Conservation (phyloP, 164 flowering plant genomes). For the Sedum album region DNA sequence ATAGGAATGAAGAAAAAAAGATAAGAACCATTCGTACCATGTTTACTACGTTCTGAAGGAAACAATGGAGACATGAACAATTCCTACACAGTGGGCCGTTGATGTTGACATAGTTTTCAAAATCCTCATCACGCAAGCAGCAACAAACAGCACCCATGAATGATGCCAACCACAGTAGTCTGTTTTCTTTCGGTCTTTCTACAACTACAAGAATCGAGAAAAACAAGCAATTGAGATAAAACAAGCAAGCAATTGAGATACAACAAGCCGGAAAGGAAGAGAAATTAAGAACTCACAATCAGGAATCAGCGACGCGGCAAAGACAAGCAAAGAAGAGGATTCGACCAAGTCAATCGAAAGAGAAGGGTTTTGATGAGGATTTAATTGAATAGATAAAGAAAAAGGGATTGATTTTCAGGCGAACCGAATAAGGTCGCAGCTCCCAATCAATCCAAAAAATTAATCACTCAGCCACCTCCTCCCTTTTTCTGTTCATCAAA, state of each 20-base stretch:
- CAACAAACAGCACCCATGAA: constrained; percentile 86
- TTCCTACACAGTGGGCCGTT: constrained; percentile 50
- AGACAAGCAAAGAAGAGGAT: neutral
- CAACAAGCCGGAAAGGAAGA: neutral
- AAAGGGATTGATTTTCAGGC: neutral
- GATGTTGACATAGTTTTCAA: constrained; percentile 60
- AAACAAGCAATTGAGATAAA: too few relatives aligned
- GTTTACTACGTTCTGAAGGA: constrained; percentile 46
- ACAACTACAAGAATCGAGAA: neutral
- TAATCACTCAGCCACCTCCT: too few relatives aligned
- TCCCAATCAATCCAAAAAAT: too few relatives aligned
- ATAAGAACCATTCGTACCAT: constrained; percentile 34
- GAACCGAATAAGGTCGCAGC: too few relatives aligned
- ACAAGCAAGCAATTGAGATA: too few relatives aligned
- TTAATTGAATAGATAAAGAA: too few relatives aligned
- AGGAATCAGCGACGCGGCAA: neutral
- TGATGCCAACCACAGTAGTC: constrained; percentile 24
- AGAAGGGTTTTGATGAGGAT: neutral
- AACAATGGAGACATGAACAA: constrained; percentile 66
- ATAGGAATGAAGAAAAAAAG: neutral
- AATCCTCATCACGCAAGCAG: constrained; percentile 53
- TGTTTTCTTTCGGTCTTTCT: neutral
- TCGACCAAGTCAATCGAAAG: neutral
- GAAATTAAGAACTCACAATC: neutral
- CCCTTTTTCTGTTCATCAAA: too few relatives aligned